These are phyloP conservation scores for Sarocladium strictum DNA, from an alignment of 2,329 filamentous ascomycete species.

Conservation along the genomic window DNA sequence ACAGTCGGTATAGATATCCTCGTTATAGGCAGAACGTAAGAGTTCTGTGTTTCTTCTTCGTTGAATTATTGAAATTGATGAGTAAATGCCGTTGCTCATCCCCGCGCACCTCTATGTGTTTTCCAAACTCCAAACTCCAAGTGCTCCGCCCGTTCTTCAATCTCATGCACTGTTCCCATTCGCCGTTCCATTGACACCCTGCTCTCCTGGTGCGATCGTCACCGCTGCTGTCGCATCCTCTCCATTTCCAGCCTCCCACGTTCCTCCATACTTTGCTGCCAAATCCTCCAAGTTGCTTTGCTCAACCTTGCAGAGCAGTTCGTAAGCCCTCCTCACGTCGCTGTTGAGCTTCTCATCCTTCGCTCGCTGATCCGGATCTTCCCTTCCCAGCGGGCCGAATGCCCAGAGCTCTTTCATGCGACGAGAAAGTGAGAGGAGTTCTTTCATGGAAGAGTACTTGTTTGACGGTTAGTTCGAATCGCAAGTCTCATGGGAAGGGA, in stretches of 20 bases:
- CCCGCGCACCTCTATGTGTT: too few relatives aligned
- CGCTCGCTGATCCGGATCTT: conserved; percentile 27
- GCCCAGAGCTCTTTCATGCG: conserved; percentile 42
- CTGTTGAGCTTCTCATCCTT: conserved; percentile 30
- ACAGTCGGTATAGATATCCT: background rate
- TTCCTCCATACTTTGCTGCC: conserved; percentile 29
- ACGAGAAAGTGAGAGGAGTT: conserved; percentile 36
- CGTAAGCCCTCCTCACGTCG: conserved; percentile 28
- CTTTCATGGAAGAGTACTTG: conserved; percentile 37
- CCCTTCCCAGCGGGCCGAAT: conserved; percentile 34
- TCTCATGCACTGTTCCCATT: too few relatives aligned
- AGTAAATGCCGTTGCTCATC: too few relatives aligned
- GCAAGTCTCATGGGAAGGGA: background rate
- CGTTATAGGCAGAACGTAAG: too few relatives aligned
- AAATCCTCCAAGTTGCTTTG: conserved; percentile 25
- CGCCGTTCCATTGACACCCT: background rate
- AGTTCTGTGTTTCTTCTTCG: too few relatives aligned
- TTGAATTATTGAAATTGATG: too few relatives aligned
- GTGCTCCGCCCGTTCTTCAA: background rate
- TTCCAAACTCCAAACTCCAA: conserved; percentile 2
- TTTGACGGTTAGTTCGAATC: background rate
- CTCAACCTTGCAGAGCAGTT: conserved; percentile 29
- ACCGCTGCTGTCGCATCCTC: background rate
- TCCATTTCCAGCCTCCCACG: conserved; percentile 23
- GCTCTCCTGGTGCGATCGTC: background rate